Evolutionary conservation across 2,329 filamentous ascomycete species (phyloP), one percentile per base, ranked within the genome.

Genomic region (Hymenoscyphus scutula): DNA sequence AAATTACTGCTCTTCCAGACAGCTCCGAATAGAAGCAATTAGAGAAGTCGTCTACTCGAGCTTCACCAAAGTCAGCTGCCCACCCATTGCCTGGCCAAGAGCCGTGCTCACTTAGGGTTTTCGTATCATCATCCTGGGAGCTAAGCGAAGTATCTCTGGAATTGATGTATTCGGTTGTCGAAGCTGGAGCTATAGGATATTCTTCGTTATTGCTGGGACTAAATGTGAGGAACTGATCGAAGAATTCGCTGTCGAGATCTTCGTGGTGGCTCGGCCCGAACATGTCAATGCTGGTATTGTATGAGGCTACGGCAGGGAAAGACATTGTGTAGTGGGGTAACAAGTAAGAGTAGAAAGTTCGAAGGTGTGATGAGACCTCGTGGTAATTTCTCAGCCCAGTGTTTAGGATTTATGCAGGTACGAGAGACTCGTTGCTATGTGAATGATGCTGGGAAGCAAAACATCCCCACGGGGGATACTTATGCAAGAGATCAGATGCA

Each of bases 221-320:
- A 74, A 82, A 80, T 68, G 85, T 81, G 74, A 87, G 79, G 72
- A 84, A 87, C 73, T 86, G 81, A 70, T 86, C 83, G 78, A 89
- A 87, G 74, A 88, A 79, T 73, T 83, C 82, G 75, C 83, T 82
- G 75, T 81, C 81, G 64, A 84, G 78, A 72, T 86, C 84, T 64
- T 80, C 76, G 58, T 76, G 76, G 60, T n/a, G n/a, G n/a, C 71
- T 70, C 67, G 78, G 75, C 64, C 76, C 75, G 68, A 82, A 79
- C 77, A 81, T 81, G 62, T 81, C 79, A 70, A 76, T 74, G 64
- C 78, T 78, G 80, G 82, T 84, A 76, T 81, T 77, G 56, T 63
- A 67, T 6, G 64, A 63, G 32, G 65, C 65, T 41, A 67, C 58
- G 8, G 62, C 61, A 53, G 66, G 64, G 60, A 68, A 70, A 58